Evolutionary conservation across 2,329 filamentous ascomycete species (phyloP), one percentile per base, ranked within the genome.

Genomic region (Exophiala xenobiotica): DNA sequence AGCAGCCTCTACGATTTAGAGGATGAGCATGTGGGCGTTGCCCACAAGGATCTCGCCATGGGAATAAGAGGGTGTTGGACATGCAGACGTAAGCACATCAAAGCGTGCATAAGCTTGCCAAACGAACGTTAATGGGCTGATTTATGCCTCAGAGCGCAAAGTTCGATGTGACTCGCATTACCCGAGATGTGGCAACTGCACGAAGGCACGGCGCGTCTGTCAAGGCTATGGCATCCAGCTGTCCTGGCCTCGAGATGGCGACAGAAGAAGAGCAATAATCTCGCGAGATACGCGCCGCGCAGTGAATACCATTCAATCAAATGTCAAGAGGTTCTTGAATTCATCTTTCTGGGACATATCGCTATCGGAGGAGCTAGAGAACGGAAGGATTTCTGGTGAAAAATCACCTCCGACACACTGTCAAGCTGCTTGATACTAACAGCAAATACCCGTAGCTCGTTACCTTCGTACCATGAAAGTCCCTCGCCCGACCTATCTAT

Each of bases 211-310:
- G 33, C 55, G 55, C 20, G 18, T 47, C 35, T 58, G 55, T 56
- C 44, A 49, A 44, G 55, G 55, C 49, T 56, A 56, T 42, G 55
- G 55, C 22, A 52, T 58, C 20, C 44, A 53, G 49, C 46, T 58
- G 37, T 54, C 55, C 35, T 58, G 55, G 55, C 55, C 55, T 44
- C 55, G 55, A 46, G 37, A 50, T 19, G 48, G 49, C 44, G 55
- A 58, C 46, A 50, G 42, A 29, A 54, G 50, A 45, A 52, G 55
- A 44, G 46, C 55, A 29, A 44, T 50, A 8, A 19, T 55, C 39
- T 44, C 26, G 42, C 48, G 27, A 31, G 48, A 51, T 23, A 44
- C 38, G 18, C 42, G 16, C 31, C 9, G 23, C n/a, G 27, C 20
- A 48, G 44, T 22, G 22, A 23, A 24, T 41, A 18, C 29, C 37